Conservation (phyloP, 306 rosid species). For the Vachellia pachyceras region DNA sequence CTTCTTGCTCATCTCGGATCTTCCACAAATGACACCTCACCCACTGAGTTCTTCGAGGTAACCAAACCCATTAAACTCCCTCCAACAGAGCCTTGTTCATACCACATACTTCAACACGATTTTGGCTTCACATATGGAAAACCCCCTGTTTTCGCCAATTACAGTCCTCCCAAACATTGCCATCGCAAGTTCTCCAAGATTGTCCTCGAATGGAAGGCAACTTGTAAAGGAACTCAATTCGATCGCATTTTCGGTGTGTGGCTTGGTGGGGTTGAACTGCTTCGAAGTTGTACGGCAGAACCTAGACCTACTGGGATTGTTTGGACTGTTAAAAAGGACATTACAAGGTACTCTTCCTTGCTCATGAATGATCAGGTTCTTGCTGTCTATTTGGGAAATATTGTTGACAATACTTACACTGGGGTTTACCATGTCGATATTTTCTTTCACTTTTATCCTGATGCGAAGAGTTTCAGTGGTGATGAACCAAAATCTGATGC, state of each 20-base stretch:
- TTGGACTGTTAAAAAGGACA: conserved; percentile 85
- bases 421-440: conserved; percentile 85
- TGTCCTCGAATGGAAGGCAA: conserved; percentile 81
- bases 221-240: conserved; percentile 77
- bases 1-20: conserved; percentile 31
- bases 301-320: conserved; percentile 77
- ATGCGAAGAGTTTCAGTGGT: conserved; percentile 9
- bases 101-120: conserved; percentile 66
- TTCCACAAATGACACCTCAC: conserved; percentile 36
- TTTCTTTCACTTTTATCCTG: conserved; percentile 80
- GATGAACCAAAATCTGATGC: conserved; percentile 25
- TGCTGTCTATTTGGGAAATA: conserved; percentile 76
- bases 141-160: conserved; percentile 72
- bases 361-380: conserved; percentile 62
- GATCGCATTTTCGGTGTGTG: conserved; percentile 97
- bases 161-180: conserved; percentile 73
- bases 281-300: conserved; percentile 93
- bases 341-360: conserved; percentile 80
- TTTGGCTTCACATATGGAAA: conserved; percentile 74
- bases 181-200: conserved; percentile 56
- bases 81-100: conserved; percentile 67
- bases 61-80: conserved; percentile 69
- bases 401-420: conserved; percentile 67
- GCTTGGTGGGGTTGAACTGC: conserved; percentile 88
- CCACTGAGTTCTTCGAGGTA: conserved; percentile 74